Percentiles rank a stretch among this genome's conserved stretches.
Evolutionary conservation across 1,139 yeast species (phyloP).

Genomic region (Scheffersomyces stambukii): DNA sequence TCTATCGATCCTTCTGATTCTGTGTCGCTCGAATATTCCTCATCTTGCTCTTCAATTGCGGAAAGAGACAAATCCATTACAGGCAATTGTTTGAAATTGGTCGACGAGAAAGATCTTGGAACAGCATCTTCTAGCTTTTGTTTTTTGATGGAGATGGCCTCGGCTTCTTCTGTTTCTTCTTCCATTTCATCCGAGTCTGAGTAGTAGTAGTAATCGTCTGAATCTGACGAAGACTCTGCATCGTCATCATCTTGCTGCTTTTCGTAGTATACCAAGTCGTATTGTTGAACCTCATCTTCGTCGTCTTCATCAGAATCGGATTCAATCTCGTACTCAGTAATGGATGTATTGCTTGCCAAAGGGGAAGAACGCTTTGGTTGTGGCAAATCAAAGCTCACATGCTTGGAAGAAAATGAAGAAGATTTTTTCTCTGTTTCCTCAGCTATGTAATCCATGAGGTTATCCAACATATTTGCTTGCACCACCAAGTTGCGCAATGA

Average conservation of each 20-base stretch:
- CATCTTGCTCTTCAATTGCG: slow-evolving; percentile 19
- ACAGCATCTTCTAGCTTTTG: slow-evolving; percentile 9
- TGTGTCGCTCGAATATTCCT: slow-evolving; percentile 12
- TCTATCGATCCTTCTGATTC: slow-evolving; percentile 8
- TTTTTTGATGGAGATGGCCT: no score
- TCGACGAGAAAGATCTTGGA: slow-evolving; percentile 1
- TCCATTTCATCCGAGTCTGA: slow-evolving; percentile 17
- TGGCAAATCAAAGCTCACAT: slow-evolving; percentile 13
- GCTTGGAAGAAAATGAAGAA: slow-evolving; percentile 1
- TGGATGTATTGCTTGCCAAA: slow-evolving; percentile 19
- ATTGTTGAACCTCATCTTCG: slow-evolving; percentile 14
- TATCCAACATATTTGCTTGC: slow-evolving; percentile 75
- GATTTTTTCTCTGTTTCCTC: slow-evolving; percentile 30
- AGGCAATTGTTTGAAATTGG: slow-evolving; percentile 19
- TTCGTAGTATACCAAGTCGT: slow-evolving; percentile 4
- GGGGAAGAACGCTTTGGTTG: slow-evolving; percentile 4
- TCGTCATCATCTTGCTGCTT: slow-evolving; percentile 10
- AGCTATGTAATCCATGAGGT: slow-evolving; percentile 52
- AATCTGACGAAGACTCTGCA: slow-evolving; percentile 15
- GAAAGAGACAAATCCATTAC: slow-evolving; percentile 19
- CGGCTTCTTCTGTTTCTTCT: no score
- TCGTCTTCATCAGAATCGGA: slow-evolving; percentile 24
- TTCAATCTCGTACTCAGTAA: slow-evolving; percentile 36
- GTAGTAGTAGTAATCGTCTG: slow-evolving; percentile 28
- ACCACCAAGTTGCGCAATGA: slow-evolving; percentile 60